Evolutionary conservation across 352 stramenopile genomes (phyloP).

Genomic region (Phytophthora constricta): DNA sequence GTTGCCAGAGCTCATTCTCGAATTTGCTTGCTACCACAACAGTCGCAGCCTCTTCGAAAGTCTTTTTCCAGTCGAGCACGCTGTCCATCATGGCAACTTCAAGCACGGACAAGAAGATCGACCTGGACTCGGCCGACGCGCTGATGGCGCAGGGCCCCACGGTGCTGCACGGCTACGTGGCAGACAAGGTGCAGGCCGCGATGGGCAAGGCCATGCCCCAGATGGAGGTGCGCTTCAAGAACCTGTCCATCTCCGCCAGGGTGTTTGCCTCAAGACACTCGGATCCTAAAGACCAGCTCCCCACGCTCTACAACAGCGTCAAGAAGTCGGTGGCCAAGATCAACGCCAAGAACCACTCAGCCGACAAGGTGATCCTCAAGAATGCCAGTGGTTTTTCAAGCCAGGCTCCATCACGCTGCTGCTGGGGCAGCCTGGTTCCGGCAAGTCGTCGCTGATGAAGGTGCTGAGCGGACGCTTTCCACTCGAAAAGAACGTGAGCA

Average conservation of each 20-base stretch:
- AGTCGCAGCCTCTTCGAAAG: conserved; percentile 23
- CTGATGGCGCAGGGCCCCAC: conserved; percentile 37
- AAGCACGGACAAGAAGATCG: conserved; percentile 20
- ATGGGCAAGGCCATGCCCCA: conserved; percentile 32
- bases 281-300: conserved; percentile 35
- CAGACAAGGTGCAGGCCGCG: conserved; percentile 23
- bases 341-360: conserved; percentile 38
- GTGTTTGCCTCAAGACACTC: conserved; percentile 18
- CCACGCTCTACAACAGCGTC: conserved; percentile 50
- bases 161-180: conserved; percentile 30
- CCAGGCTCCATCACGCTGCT: conserved; percentile 30
- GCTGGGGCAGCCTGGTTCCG: conserved; percentile 24
- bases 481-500: conserved; percentile 27
- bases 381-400: conserved; percentile 51
- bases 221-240: conserved; percentile 39
- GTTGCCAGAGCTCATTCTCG: conserved; percentile 20
- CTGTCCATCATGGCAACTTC: conserved; percentile 4
- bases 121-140: conserved; percentile 24
- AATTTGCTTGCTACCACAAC: conserved; percentile 25
- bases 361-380: conserved; percentile 51
- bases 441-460: conserved; percentile 34
- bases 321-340: conserved; percentile 36
- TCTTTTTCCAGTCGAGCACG: too few relatives aligned
- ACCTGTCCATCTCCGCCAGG: conserved; percentile 35
- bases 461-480: conserved; percentile 27